phyloP scores from a whole-genome alignment of 179 eudicot genomes.

The Heliamphora pulchella region DNA sequence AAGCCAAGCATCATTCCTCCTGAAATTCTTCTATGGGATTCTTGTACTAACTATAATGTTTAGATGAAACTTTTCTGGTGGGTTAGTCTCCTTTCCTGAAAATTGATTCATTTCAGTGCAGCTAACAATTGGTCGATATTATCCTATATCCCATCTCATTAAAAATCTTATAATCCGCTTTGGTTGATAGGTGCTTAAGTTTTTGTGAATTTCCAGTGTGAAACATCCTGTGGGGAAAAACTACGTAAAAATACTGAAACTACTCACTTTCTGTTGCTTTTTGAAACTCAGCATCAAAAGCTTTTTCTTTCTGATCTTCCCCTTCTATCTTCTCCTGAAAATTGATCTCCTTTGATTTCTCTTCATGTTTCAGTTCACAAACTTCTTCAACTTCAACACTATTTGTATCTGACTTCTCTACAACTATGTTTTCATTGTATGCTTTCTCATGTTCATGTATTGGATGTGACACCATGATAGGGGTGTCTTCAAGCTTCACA shows the following conservation, averaged over 20 bases:
- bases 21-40: too few relatives aligned
- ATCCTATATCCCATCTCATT: neutral
- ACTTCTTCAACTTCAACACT: neutral
- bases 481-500: constrained; percentile 10
- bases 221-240: neutral
- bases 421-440: neutral
- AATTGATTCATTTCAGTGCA: too few relatives aligned
- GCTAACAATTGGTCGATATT: too few relatives aligned
- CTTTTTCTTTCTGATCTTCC: constrained; percentile 9
- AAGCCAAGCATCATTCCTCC: too few relatives aligned
- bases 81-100: too few relatives aligned
- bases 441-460: constrained; percentile 12
- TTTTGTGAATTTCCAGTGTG: neutral
- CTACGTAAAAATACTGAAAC: neutral
- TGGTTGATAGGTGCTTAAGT: neutral
- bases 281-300: neutral
- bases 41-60: too few relatives aligned
- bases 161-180: neutral
- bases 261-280: constrained; percentile 11
- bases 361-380: neutral
- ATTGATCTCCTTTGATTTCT: constrained; percentile 5
- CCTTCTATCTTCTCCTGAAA: neutral
- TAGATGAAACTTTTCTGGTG: too few relatives aligned
- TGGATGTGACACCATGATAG: neutral
- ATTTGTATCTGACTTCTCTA: constrained; percentile 1